phyloP scores from a whole-genome alignment of 345 rosid species.

The Rhodamnia rubescens region DNA sequence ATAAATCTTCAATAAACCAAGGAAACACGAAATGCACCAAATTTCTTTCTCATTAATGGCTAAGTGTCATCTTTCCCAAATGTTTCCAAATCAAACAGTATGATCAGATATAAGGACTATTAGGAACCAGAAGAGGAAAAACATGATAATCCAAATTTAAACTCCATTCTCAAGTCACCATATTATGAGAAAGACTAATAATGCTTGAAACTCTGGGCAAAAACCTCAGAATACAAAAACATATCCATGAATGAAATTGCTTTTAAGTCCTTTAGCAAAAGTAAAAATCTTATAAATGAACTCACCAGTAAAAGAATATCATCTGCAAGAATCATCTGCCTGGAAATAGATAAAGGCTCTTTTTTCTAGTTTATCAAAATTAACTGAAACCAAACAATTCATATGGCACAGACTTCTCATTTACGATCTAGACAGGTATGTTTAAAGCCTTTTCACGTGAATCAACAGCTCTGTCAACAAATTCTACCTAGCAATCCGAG shows the following conservation, averaged over 20 bases:
- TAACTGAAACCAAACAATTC: not conserved
- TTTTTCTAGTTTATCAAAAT: not conserved
- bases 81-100: not conserved
- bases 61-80: not conserved
- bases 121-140: not conserved
- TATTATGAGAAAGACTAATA: not conserved
- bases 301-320: not conserved
- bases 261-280: not conserved
- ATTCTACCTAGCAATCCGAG: not conserved
- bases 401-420: not conserved
- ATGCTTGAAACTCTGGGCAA: not conserved
- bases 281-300: not conserved
- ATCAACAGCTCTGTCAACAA: not conserved
- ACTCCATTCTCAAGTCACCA: not conserved
- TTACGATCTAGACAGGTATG: not conserved
- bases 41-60: not conserved
- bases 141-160: not conserved
- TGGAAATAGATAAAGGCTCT: not conserved
- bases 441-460: not conserved
- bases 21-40: not conserved
- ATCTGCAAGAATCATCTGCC: not conserved
- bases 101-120: not conserved
- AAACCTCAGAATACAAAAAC: not conserved
- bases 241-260: not conserved
- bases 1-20: not conserved